Evolutionary conservation across 2,329 filamentous ascomycete genomes (phyloP).

Genomic region (Arachnopeziza araneosa): DNA sequence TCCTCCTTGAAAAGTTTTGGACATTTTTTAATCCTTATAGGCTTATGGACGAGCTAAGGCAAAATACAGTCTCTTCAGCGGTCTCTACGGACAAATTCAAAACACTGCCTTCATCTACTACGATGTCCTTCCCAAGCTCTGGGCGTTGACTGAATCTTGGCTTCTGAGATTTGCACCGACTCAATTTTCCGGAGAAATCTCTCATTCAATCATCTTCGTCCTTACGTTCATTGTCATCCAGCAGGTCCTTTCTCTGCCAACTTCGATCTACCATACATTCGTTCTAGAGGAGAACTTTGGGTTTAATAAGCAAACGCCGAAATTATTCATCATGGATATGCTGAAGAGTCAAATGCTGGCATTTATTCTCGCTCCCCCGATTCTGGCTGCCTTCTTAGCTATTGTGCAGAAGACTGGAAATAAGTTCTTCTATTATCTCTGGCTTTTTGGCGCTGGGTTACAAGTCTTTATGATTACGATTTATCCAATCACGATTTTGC

Average conservation of each 20-base stretch:
- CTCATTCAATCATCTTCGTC: constrained; percentile 88
- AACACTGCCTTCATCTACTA: constrained; percentile 86
- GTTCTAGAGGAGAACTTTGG: constrained; percentile 95
- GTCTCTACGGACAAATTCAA: constrained; percentile 80
- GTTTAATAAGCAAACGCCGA: constrained; percentile 96
- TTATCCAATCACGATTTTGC: constrained; percentile 12
- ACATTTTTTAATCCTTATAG: constrained; percentile 34
- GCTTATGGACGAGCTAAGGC: constrained; percentile 95
- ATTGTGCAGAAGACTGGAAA: constrained; percentile 93
- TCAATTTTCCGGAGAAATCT: constrained; percentile 84
- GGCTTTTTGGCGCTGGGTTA: constrained; percentile 83
- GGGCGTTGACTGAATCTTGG: constrained; percentile 72
- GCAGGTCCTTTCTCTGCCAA: constrained; percentile 72
- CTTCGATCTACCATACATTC: constrained; percentile 88
- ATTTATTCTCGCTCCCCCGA: constrained; percentile 74
- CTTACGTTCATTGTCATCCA: constrained; percentile 80
- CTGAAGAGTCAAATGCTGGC: constrained; percentile 84
- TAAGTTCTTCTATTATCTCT: constrained; percentile 96
- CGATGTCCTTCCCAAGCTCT: constrained; percentile 86
- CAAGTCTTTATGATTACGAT: constrained; percentile 95
- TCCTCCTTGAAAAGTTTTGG: constrained; percentile 3
- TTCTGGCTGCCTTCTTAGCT: constrained; percentile 85
- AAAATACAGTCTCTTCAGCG: constrained; percentile 76
- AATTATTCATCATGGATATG: constrained; percentile 83
- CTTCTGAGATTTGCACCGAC: constrained; percentile 69